phyloP scores from a whole-genome alignment of 495 filamentous ascomycete species.

The Penicillium silybi region DNA sequence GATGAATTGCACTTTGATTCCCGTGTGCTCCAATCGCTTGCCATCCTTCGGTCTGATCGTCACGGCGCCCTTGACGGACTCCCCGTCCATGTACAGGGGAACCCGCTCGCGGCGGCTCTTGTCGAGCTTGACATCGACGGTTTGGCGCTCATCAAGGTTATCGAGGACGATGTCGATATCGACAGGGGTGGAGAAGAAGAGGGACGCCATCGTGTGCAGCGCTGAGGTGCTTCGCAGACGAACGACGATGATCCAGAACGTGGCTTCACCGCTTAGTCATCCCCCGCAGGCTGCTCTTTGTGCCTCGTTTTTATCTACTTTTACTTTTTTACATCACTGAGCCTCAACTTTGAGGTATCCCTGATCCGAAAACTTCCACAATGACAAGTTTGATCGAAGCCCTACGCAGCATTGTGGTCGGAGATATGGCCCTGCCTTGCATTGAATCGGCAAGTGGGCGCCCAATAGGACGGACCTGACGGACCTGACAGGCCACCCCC shows the following conservation, averaged over 20 bases:
- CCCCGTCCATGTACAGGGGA: conserved; percentile 94
- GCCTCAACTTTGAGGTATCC: not conserved
- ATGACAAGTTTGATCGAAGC: not conserved
- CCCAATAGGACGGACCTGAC: not conserved
- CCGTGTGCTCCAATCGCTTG: conserved; percentile 94
- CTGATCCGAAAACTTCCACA: not conserved
- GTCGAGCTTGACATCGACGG: conserved; percentile 93
- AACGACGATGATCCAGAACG: conserved; percentile 17
- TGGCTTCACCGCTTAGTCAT: conserved; percentile 18
- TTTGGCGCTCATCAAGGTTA: conserved; percentile 86
- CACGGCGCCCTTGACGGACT: conserved; percentile 93
- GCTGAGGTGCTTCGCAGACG: conserved; percentile 4
- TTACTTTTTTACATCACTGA: too few species aligned
- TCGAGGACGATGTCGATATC: conserved; percentile 99
- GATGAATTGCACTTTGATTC: conserved; percentile 99
- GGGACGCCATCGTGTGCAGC: conserved; percentile 67
- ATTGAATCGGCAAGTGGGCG: not conserved
- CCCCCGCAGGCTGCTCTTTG: conserved; percentile 11
- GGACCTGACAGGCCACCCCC: not conserved
- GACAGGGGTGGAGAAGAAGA: conserved; percentile 96
- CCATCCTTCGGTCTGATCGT: conserved; percentile 97
- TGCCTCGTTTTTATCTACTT: too few species aligned
- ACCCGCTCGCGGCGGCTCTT: conserved; percentile 96
- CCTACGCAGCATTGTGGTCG: not conserved
- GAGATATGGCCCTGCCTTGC: not conserved